phyloP scores from a whole-genome alignment of 192 early-diverging fungal genomes.

The Linnemannia elongata region DNA sequence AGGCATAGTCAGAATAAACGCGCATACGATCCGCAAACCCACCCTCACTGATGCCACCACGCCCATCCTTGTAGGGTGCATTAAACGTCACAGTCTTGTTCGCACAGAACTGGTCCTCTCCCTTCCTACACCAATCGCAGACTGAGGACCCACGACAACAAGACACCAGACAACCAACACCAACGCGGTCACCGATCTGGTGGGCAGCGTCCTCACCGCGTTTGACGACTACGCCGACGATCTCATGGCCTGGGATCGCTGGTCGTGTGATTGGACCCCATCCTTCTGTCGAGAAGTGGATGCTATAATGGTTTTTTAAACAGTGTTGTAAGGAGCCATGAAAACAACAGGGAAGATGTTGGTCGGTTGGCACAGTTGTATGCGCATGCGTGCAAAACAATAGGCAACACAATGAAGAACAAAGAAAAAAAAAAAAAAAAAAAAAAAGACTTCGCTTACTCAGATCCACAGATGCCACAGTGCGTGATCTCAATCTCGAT shows the following conservation, averaged over 20 bases:
- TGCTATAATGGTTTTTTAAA: conserved; percentile 34
- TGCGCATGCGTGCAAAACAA: too few relatives aligned
- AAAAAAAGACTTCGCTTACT: conserved; percentile 32
- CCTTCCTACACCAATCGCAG: conserved; percentile 46
- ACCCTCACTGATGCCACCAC: conserved; percentile 58
- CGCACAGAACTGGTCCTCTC: conserved; percentile 48
- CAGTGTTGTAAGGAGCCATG: background rate
- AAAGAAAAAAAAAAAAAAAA: background rate
- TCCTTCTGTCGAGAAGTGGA: conserved; percentile 73
- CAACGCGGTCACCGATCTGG: conserved; percentile 71
- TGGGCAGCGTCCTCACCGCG: conserved; percentile 49
- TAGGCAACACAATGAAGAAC: too few relatives aligned
- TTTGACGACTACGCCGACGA: conserved; percentile 58
- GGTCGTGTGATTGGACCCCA: conserved; percentile 61
- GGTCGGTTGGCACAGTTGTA: too few relatives aligned
- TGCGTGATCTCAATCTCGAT: conserved; percentile 64
- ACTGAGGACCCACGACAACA: conserved; percentile 57
- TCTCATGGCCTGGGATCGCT: conserved; percentile 63
- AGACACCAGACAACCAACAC: conserved; percentile 72
- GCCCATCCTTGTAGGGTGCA: conserved; percentile 66
- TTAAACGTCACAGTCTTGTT: conserved; percentile 68
- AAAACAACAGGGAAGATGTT: background rate
- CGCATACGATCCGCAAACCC: conserved; percentile 66
- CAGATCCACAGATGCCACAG: conserved; percentile 84
- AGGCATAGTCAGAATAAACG: conserved; percentile 69